Percentiles rank a stretch among this genome's conserved stretches.
Conservation (phyloP, 169 alveolate species). For the Fabrea salina region DNA sequence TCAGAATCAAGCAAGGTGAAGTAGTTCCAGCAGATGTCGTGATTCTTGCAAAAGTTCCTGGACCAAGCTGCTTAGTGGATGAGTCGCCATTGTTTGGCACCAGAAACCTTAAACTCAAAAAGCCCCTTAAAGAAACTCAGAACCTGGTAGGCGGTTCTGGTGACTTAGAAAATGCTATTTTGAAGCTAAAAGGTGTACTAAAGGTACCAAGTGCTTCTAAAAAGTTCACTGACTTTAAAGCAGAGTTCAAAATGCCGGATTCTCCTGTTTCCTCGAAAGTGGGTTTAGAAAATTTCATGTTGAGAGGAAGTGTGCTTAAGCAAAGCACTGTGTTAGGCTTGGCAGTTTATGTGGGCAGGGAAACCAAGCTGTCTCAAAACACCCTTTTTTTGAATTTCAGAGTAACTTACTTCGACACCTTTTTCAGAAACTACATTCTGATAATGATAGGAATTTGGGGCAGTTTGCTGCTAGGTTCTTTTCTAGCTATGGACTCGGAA, state of each 20-base stretch:
- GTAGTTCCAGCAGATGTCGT: slow-evolving; percentile 72
- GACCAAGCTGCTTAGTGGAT: slow-evolving; percentile 72
- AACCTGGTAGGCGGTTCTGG: background rate
- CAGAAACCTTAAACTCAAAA: slow-evolving; percentile 51
- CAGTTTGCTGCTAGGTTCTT: too few relatives aligned
- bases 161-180: background rate
- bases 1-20: slow-evolving; percentile 76
- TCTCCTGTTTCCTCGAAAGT: background rate
- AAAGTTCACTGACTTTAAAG: background rate
- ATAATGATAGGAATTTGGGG: too few relatives aligned
- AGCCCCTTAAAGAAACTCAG: slow-evolving; percentile 16
- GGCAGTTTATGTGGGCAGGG: slow-evolving; percentile 86
- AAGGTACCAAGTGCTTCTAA: background rate
- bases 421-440: too few relatives aligned
- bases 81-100: slow-evolving; percentile 74
- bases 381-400: background rate
- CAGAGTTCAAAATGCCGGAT: background rate
- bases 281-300: slow-evolving; percentile 50
- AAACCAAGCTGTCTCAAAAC: slow-evolving; percentile 72
- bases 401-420: background rate
- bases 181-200: background rate
- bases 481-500: too few relatives aligned
- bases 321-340: slow-evolving; percentile 86
- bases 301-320: slow-evolving; percentile 86
- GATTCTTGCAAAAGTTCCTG: slow-evolving; percentile 42